These are phyloP conservation scores for Ophiostoma montium DNA, from an alignment of 2,329 filamentous ascomycete genomes.

Conservation along the genomic window DNA sequence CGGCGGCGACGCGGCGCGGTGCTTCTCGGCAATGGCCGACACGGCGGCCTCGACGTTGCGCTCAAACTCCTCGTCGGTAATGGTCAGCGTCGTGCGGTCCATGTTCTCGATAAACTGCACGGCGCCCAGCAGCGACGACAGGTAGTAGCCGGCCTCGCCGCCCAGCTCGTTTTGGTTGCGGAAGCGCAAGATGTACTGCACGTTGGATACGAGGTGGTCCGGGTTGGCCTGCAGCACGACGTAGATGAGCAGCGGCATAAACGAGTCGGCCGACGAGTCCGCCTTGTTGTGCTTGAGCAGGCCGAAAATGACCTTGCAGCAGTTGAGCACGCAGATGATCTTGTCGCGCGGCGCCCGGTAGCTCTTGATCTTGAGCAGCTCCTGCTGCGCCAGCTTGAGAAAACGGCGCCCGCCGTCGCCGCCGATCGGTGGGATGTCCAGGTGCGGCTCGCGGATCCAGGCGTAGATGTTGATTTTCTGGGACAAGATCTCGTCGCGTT, in stretches of 20 bases:
- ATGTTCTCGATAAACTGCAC: conserved; percentile 95
- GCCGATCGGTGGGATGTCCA: conserved; percentile 76
- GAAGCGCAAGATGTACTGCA: conserved; percentile 95
- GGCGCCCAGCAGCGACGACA: conserved; percentile 88
- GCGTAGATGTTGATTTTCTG: conserved; percentile 96
- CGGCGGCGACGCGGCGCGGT: conserved; percentile 41
- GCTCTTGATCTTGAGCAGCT: conserved; percentile 88
- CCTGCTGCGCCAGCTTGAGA: conserved; percentile 78
- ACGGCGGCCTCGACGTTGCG: conserved; percentile 92
- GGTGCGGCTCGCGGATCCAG: conserved; percentile 84
- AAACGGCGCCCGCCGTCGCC: conserved; percentile 81
- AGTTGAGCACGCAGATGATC: conserved; percentile 95
- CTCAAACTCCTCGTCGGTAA: conserved; percentile 91
- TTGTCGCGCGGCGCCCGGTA: conserved; percentile 97
- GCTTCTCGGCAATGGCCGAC: conserved; percentile 85
- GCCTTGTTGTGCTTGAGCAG: conserved; percentile 82
- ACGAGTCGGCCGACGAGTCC: conserved; percentile 91
- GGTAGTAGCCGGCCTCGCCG: conserved; percentile 95
- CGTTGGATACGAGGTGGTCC: conserved; percentile 89
- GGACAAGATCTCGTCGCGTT: conserved; percentile 85
- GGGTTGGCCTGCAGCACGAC: conserved; percentile 90
- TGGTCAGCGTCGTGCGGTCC: conserved; percentile 84
- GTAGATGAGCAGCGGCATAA: conserved; percentile 89
- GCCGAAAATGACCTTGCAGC: conserved; percentile 98
- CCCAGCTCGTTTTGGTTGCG: conserved; percentile 93